Evolutionary conservation across 2,329 filamentous ascomycete species (phyloP).

Genomic region (Talaromyces sp.): DNA sequence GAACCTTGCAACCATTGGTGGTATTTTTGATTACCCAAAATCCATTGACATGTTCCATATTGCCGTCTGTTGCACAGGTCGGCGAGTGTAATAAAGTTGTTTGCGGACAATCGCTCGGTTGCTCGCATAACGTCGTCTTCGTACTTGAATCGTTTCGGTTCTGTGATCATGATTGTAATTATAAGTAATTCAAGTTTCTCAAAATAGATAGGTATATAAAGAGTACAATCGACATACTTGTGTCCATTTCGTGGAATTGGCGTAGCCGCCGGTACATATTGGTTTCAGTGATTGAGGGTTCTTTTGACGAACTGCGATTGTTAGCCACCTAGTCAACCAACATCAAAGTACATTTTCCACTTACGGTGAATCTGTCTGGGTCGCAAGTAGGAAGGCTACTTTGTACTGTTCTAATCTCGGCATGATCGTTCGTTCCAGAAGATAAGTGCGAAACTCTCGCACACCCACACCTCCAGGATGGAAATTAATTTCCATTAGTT

Average conservation of each 20-base stretch:
- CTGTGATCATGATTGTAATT: too few relatives aligned
- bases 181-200: too few relatives aligned
- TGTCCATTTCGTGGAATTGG: too few relatives aligned
- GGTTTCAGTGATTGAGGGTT: too few relatives aligned
- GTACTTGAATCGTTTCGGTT: slow-evolving; percentile 10
- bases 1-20: slow-evolving; percentile 28
- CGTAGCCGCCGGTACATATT: too few relatives aligned
- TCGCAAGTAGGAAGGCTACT: slow-evolving; percentile 25
- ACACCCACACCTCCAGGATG: slow-evolving; percentile 31
- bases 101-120: slow-evolving; percentile 22
- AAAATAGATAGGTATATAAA: too few relatives aligned
- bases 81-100: slow-evolving; percentile 27
- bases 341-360: too few relatives aligned
- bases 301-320: too few relatives aligned
- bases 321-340: too few relatives aligned
- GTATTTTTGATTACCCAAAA: slow-evolving; percentile 25
- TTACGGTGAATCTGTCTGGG: slow-evolving; percentile 29
- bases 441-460: slow-evolving; percentile 24
- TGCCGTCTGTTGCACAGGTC: slow-evolving; percentile 29
- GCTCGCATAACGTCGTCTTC: slow-evolving; percentile 22
- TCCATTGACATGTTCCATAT: slow-evolving; percentile 27
- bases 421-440: slow-evolving; percentile 28
- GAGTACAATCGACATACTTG: too few relatives aligned
- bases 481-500: slow-evolving; percentile 28
- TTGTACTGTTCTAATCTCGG: slow-evolving; percentile 31